Base-by-base conservation (phyloP, 129 eudicot genomes). In the Apium graveolens region DNA sequence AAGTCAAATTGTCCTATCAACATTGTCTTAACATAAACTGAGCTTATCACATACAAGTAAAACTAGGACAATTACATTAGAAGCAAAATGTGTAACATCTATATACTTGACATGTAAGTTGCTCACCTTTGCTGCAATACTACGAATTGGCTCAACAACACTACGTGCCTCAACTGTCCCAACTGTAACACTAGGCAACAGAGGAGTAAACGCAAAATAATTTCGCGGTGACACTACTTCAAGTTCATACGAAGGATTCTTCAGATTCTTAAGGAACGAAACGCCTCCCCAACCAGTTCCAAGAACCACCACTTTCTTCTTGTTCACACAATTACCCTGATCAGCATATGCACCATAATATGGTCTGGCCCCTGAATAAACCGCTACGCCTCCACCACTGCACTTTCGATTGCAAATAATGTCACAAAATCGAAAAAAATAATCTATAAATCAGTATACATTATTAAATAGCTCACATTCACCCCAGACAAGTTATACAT, bases 121-220 rank as follows among this genome's bases (percentile, higher is more conserved):
- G 24, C 51, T 53, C 70, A 91, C 97, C 89, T 86, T 90, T 53
- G 44, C 83, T 63, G 86, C 94, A 84, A 93, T 93, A 74, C 76
- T 93, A 70, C 97, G 98, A 48, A 93, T 78, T 49, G 98, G 98
- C 82, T 93, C 98, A 10, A 90, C 98, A 11, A 93, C 89, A 88
- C 97, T 93, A 73, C 98, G 92, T 55, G 98, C 94, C 82, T 93
- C 98, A 34, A 93, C 98, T n/a, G 95, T 91, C 83, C 98, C 98
- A 79, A 83, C 83, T 39, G 98, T 93, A 72, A 93, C 97, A 63
- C 98, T 93, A 2, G 98, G 98, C 65, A 93, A 74, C 73, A 93
- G 79, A 80, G 98, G 98, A 35, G 97, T 93, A 45, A 91, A 93
- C 1, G 95, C 94, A 78, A 93, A 93, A 70, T 89, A 93, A 76